Base-by-base conservation (phyloP, 331 rosid species). In the Pyrus hybrid region DNA sequence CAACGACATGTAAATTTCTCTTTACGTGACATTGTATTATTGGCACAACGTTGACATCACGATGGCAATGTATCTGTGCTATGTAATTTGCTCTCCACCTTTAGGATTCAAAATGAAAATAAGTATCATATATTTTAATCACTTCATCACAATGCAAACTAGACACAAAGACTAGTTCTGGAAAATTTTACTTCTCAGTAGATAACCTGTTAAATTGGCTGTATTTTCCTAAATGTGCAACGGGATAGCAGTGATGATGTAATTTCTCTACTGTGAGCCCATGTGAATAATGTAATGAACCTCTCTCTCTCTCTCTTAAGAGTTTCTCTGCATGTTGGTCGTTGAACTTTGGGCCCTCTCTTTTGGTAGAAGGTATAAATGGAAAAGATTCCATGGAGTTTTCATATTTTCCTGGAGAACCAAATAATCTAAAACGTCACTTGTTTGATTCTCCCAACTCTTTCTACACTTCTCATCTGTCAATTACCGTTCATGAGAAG, bases 401-500 rank as follows among this genome's bases (percentile, higher is more conserved):
- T 76, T 85, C 85, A 76, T 28, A 56, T 84, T 83, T 72, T 58
- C 25, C 51, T 14, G 74, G 30, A 14, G 45, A 80, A 73, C 71
- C 58, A 69, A 71, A 77, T 62, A 64, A 77, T 75, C 18, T 70
- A 26, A 49, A 71, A 75, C 67, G 76, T 64, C 86, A 74, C 74
- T 67, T n/a, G 7, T 77, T 79, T 76, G 86, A 81, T 77, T 83
- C 83, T 65, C 76, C 73, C 89, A 64, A 71, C 54, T 78, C 57
- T 80, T 84, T 76, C 74, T 37, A 5, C 20, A 72, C 25, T 9
- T 73, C 14, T 37, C 41, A 23, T 73, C 68, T 73, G 41, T 37
- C 58, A 17, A 73, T 8, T 72, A 7, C 60, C 67, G 10, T 37
- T 72, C 70, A 32, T 32, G 47, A 13, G 29, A 56, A 54, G 65